Evolutionary conservation across 2,329 filamentous ascomycete species (phyloP).

Genomic region (Capronia coronata): DNA sequence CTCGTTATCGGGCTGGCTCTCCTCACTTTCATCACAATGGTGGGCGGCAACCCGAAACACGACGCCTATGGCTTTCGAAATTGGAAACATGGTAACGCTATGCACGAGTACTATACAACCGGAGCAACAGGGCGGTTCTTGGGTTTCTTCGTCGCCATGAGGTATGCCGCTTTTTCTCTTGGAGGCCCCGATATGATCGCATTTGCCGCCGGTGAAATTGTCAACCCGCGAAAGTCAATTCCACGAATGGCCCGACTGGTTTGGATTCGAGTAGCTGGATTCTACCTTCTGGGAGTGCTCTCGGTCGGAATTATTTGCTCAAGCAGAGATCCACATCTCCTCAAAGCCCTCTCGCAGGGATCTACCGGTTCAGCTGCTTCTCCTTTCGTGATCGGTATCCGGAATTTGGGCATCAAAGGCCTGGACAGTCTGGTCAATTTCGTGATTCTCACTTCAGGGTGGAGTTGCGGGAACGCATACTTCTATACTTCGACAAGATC

Average conservation of each 20-base stretch:
- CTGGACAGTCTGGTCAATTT: conserved; percentile 55
- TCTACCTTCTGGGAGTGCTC: conserved; percentile 67
- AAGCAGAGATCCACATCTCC: conserved; percentile 55
- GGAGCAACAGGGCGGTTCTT: conserved; percentile 56
- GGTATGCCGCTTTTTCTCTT: conserved; percentile 61
- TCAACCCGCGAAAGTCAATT: conserved; percentile 61
- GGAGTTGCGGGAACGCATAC: conserved; percentile 52
- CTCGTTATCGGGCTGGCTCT: conserved; percentile 61
- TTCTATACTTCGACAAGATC: conserved; percentile 50
- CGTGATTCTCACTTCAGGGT: conserved; percentile 48
- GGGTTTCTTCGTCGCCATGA: conserved; percentile 59
- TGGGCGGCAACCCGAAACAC: conserved; percentile 66
- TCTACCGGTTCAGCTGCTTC: conserved; percentile 47
- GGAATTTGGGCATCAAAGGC: conserved; percentile 46
- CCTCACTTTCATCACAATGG: conserved; percentile 73
- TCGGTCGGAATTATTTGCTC: conserved; percentile 63
- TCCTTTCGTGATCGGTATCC: conserved; percentile 58
- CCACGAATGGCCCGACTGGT: conserved; percentile 68
- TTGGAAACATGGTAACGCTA: conserved; percentile 57
- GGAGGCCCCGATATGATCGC: conserved; percentile 59
- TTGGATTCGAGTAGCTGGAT: conserved; percentile 66
- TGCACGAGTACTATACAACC: conserved; percentile 55
- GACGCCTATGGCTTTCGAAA: conserved; percentile 65
- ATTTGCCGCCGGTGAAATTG: conserved; percentile 58
- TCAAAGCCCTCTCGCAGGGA: conserved; percentile 43